phyloP scores from a whole-genome alignment of 169 alveolate genomes.

The Cryptosporidium parvum region DNA sequence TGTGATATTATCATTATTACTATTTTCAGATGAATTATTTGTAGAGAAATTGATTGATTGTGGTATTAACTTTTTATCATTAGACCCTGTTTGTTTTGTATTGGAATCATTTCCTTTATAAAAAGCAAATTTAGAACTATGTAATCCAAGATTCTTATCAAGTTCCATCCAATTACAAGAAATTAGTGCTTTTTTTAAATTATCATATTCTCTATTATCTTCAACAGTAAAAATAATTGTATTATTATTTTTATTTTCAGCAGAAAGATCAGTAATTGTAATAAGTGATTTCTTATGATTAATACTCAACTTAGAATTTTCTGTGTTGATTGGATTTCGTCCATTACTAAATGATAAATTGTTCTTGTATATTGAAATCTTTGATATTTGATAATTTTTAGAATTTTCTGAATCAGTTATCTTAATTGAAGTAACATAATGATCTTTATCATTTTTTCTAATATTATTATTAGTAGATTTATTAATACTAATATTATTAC shows the following conservation, averaged over 20 bases:
- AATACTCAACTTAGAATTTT: slow-evolving; percentile 29
- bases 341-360: slow-evolving; percentile 23
- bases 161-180: slow-evolving; percentile 46
- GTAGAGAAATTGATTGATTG: slow-evolving; percentile 45
- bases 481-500: not conserved
- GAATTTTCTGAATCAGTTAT: not conserved
- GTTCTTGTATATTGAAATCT: slow-evolving; percentile 19
- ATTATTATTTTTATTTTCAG: not conserved
- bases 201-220: slow-evolving; percentile 15
- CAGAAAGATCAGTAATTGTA: not conserved
- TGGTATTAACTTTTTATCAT: slow-evolving; percentile 30
- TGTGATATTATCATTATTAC: not conserved
- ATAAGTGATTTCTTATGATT: slow-evolving; percentile 6
- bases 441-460: not conserved
- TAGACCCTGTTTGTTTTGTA: not conserved
- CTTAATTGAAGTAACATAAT: slow-evolving; percentile 5
- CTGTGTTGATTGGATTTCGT: slow-evolving; percentile 2
- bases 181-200: slow-evolving; percentile 9
- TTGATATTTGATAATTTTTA: slow-evolving; percentile 20
- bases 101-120: not conserved
- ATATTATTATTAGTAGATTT: not conserved
- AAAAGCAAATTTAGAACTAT: not conserved
- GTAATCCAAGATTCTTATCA: not conserved
- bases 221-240: slow-evolving; percentile 7
- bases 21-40: not conserved